These are phyloP conservation scores for Mucor plumbeus DNA, from an alignment of 371 early-diverging fungal species.

Conservation along the genomic window DNA sequence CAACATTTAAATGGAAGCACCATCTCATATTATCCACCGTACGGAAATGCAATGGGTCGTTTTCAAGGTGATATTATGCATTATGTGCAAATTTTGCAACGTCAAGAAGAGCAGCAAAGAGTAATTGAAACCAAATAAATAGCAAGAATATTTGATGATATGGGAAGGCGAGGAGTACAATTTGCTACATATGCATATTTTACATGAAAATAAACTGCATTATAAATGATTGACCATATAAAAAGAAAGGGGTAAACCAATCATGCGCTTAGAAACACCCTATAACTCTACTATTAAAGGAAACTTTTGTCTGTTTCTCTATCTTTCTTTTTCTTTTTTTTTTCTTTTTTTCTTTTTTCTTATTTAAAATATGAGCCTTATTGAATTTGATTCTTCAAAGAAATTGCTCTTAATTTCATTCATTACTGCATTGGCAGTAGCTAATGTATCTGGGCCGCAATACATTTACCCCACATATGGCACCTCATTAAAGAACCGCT, in stretches of 20 bases:
- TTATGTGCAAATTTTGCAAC: background rate
- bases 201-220: background rate
- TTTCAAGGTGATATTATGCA: background rate
- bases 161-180: background rate
- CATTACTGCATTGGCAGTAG: slow-evolving; percentile 43
- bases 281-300: background rate
- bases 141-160: background rate
- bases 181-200: background rate
- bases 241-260: background rate
- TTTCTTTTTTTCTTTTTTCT: slow-evolving; percentile 1
- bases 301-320: background rate
- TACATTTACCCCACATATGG: slow-evolving; percentile 54
- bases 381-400: background rate
- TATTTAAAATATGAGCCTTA: background rate
- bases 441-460: slow-evolving; percentile 53
- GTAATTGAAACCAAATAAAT: background rate
- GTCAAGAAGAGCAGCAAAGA: background rate
- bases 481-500: slow-evolving; percentile 41
- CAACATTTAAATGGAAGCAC: background rate
- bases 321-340: background rate
- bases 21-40: background rate
- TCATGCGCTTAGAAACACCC: slow-evolving; percentile 4
- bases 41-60: background rate
- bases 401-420: slow-evolving; percentile 28
- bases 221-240: background rate